phyloP scores from a whole-genome alignment of 257 asterid species.

The Solanum peruvianum region DNA sequence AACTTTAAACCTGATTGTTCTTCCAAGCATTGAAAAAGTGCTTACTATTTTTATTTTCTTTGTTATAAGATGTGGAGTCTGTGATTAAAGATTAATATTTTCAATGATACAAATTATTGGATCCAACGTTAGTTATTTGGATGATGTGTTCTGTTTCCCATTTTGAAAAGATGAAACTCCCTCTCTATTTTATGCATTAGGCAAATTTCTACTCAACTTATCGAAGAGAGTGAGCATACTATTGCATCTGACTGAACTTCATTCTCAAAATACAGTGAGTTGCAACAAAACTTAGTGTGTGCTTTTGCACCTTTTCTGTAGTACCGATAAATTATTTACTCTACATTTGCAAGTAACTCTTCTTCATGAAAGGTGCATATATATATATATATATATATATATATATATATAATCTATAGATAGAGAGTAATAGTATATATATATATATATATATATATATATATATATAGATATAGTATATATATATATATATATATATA shows the following conservation, averaged over 20 bases:
- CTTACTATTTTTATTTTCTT: too few relatives aligned
- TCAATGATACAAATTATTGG: too few relatives aligned
- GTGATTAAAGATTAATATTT: too few relatives aligned
- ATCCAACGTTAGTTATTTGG: too few relatives aligned
- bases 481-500: too few relatives aligned
- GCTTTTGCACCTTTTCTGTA: not conserved
- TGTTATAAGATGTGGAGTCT: too few relatives aligned
- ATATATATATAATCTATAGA: too few relatives aligned
- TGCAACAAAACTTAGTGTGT: not conserved
- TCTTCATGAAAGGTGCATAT: not conserved
- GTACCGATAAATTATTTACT: not conserved
- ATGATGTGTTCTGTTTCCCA: too few relatives aligned
- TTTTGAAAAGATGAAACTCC: not conserved
- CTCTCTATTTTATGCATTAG: conserved; percentile 72
- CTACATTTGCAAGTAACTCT: not conserved
- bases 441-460: not conserved
- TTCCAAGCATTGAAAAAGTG: too few relatives aligned
- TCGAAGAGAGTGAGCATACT: conserved; percentile 31
- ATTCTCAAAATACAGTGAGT: not conserved
- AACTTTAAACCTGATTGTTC: too few relatives aligned
- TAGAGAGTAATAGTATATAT: too few relatives aligned
- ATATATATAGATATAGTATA: too few relatives aligned
- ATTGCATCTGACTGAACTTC: not conserved
- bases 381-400: not conserved
- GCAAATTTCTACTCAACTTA: conserved; percentile 79